Evolutionary conservation across 2,329 filamentous ascomycete genomes (phyloP), one percentile per base, ranked within the genome.

Genomic region (Botrytis cinerea): DNA sequence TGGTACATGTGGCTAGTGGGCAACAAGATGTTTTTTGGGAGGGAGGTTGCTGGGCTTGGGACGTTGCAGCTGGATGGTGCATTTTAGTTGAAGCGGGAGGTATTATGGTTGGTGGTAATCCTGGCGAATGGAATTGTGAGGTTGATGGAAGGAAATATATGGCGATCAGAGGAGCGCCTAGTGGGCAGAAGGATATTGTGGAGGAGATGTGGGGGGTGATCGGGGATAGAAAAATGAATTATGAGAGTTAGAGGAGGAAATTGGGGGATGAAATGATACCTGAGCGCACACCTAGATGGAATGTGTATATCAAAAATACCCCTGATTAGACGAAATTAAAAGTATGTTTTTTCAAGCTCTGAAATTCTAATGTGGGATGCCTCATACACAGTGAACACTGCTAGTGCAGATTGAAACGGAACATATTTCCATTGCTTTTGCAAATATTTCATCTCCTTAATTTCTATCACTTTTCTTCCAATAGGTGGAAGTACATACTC

Each of bases 21-120:
- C 87, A 90, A 81, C 78, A 93, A 40, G 93, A 95, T 80, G 78
- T 89, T 35, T 95, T 93, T 81, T 95, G 93, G 93, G 93, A 95
- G 83, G 92, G 91, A 54, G 93, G 93, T 0, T 94, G 92, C 82
- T 95, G 92, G 88, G 92, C 92, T 2, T 95, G 93, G 93, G 93
- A 95, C 81, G 93, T 95, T 3, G 93, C 91, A 80, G 93, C 93
- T 8, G 93, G 90, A 0, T 95, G 92, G 93, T 89, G 91, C 73
- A 91, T 95, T 74, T 83, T 95, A 40, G 83, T 84, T 45, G 93
- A 95, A 84, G 91, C 92, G 0, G 93, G 93, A 0, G 93, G 93
- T 0, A 84, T 88, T 70, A 89, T 95, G 84, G 91, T 87, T 12
- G 87, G 91, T 80, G 92, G 90, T 7, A 94, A 95, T 80, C 90